These are phyloP conservation scores for Coemansia sp. DNA, from an alignment of 192 early-diverging fungal species.

Conservation along the genomic window DNA sequence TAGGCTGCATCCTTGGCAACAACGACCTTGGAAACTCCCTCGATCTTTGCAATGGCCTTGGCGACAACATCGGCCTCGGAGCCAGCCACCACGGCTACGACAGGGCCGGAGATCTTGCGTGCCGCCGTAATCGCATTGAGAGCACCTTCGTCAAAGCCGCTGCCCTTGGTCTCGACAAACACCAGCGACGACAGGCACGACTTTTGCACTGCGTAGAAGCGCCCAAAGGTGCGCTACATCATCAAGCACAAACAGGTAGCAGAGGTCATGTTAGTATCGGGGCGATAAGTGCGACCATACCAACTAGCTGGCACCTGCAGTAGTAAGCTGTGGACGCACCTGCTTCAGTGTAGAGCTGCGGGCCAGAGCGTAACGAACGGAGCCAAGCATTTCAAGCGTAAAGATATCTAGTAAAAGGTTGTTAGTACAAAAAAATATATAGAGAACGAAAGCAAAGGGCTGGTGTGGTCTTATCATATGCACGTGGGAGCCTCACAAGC, in stretches of 20 bases:
- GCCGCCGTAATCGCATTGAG: slow-evolving; percentile 92
- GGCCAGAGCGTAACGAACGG: slow-evolving; percentile 18
- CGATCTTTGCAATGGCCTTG: slow-evolving; percentile 63
- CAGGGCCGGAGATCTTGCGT: slow-evolving; percentile 71
- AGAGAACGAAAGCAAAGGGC: not conserved
- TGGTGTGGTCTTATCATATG: not conserved
- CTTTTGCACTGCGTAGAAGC: slow-evolving; percentile 34
- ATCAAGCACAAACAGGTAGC: slow-evolving; percentile 2
- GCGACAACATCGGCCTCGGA: slow-evolving; percentile 69
- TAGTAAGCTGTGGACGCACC: slow-evolving; percentile 7
- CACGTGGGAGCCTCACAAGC: slow-evolving; percentile 7
- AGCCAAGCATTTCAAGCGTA: slow-evolving; percentile 25
- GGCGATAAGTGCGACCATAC: not conserved
- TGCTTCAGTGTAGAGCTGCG: slow-evolving; percentile 20
- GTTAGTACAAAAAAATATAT: not conserved
- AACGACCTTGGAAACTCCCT: slow-evolving; percentile 82
- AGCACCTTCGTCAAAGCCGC: slow-evolving; percentile 69
- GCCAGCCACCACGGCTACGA: slow-evolving; percentile 91
- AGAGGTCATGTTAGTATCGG: not conserved
- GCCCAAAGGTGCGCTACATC: slow-evolving; percentile 9
- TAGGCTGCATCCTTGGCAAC: slow-evolving; percentile 81
- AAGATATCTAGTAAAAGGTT: not conserved
- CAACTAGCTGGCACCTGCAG: not conserved
- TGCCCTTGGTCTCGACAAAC: slow-evolving; percentile 88
- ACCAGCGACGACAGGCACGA: slow-evolving; percentile 71